A percentile compares a stretch with the other conserved stretches of the same genome.
Conservation (phyloP, 2,329 filamentous ascomycete genomes). For the Trichoderma koningiopsis region DNA sequence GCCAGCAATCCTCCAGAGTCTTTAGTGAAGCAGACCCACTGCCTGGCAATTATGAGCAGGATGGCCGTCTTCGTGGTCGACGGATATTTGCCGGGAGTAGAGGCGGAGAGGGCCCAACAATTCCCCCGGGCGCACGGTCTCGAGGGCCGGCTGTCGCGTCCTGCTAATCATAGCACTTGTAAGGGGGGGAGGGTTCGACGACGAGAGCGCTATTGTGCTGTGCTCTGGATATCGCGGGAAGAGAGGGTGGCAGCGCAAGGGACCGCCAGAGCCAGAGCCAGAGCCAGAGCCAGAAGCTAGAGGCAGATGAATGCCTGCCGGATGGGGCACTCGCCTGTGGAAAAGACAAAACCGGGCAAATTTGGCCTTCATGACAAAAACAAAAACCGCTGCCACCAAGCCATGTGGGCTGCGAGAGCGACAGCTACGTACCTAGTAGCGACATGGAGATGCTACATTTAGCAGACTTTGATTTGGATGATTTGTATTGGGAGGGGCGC, state of each 20-base stretch:
- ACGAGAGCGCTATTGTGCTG: neutral
- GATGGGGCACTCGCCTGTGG: conserved; percentile 17
- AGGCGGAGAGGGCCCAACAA: conserved; percentile 25
- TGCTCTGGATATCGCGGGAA: neutral
- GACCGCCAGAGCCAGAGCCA: neutral
- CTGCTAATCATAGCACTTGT: conserved; percentile 12
- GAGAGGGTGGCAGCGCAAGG: conserved; percentile 8
- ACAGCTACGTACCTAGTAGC: neutral
- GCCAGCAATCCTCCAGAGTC: neutral
- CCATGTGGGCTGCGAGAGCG: conserved; percentile 9
- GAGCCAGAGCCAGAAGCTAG: neutral
- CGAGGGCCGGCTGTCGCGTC: conserved; percentile 21
- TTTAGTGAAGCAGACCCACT: neutral
- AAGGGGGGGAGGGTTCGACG: neutral
- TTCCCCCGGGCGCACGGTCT: conserved; percentile 18
- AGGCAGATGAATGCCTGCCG: conserved; percentile 20
- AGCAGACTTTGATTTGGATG: conserved; percentile 2
- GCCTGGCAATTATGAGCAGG: neutral
- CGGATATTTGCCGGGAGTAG: neutral
- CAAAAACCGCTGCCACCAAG: neutral
- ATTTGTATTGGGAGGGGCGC: neutral
- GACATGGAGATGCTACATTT: conserved; percentile 6
- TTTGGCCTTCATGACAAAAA: conserved; percentile 15
- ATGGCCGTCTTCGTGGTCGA: neutral
- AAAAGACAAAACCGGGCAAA: conserved; percentile 17